Evolutionary conservation across 805 yeast genomes (phyloP).

Genomic region (Lipomyces kockii): DNA sequence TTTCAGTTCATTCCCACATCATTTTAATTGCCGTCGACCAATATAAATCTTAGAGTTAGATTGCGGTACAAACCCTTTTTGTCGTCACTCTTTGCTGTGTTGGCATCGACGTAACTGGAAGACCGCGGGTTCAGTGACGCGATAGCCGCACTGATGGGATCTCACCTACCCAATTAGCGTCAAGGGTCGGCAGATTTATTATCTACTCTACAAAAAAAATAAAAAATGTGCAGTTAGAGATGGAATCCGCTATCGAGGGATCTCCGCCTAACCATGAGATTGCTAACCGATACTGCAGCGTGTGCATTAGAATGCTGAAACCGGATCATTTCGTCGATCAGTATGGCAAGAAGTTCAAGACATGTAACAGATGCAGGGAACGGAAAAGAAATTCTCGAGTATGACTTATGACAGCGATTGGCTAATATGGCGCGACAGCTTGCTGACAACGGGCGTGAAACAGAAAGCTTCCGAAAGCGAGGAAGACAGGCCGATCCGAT

Average conservation of each 20-base stretch:
- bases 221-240: background rate
- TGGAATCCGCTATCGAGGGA: background rate
- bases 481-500: background rate
- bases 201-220: no score
- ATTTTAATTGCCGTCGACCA: no score
- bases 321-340: slow-evolving; percentile 1
- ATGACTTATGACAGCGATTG: background rate
- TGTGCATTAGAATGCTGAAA: background rate
- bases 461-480: background rate
- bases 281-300: background rate
- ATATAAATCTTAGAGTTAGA: no score
- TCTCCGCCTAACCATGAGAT: background rate
- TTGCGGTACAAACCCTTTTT: no score
- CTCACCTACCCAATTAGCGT: no score
- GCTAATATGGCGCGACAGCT: background rate
- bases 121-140: background rate
- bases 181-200: no score
- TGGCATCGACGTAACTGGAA: no score
- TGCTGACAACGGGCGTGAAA: background rate
- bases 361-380: slow-evolving; percentile 6
- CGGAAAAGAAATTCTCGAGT: background rate
- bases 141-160: background rate
- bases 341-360: slow-evolving; percentile 6
- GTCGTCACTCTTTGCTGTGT: no score
- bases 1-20: no score